phyloP scores from a whole-genome alignment of 2,329 filamentous ascomycete genomes.

The Aspergillus ruber region DNA sequence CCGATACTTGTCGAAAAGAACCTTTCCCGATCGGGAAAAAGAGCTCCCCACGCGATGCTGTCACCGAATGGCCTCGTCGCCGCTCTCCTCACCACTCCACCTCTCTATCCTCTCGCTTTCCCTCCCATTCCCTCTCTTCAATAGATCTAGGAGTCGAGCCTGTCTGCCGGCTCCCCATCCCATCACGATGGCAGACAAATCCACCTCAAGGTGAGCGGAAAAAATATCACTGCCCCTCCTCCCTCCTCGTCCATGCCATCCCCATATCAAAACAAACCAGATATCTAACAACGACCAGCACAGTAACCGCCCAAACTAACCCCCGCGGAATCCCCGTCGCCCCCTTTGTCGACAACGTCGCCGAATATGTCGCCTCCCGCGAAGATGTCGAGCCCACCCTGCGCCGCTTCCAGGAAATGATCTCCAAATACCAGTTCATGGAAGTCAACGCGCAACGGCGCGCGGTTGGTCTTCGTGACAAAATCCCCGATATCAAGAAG shows the following conservation, averaged over 20 bases:
- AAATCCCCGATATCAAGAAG: conserved; percentile 95
- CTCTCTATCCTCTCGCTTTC: conserved; percentile 1
- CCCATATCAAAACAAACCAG: not conserved
- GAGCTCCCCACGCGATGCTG: conserved; percentile 16
- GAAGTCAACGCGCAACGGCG: conserved; percentile 85
- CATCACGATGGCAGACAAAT: conserved; percentile 26
- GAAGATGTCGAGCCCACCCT: conserved; percentile 42
- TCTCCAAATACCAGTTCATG: conserved; percentile 99
- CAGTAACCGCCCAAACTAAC: conserved; percentile 31
- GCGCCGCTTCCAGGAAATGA: conserved; percentile 42
- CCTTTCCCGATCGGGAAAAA: conserved; percentile 21
- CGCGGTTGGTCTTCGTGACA: conserved; percentile 75
- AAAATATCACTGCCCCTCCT: conserved; percentile 2
- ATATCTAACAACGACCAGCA: conserved; percentile 12
- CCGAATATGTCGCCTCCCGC: conserved; percentile 41
- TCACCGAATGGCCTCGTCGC: conserved; percentile 3
- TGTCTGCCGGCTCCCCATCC: conserved; percentile 10
- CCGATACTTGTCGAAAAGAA: conserved; percentile 1
- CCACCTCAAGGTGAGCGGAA: conserved; percentile 19
- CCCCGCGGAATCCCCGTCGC: conserved; percentile 42
- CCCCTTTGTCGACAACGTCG: conserved; percentile 43
- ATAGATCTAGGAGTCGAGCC: not conserved
- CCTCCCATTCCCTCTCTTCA: conserved; percentile 1
- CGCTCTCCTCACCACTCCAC: conserved; percentile 4
- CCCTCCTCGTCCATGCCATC: not conserved